A percentile compares a stretch with the other conserved stretches of the same genome.
Evolutionary conservation across 2,329 filamentous ascomycete species (phyloP).

Genomic region (Pezicula rhizophila): DNA sequence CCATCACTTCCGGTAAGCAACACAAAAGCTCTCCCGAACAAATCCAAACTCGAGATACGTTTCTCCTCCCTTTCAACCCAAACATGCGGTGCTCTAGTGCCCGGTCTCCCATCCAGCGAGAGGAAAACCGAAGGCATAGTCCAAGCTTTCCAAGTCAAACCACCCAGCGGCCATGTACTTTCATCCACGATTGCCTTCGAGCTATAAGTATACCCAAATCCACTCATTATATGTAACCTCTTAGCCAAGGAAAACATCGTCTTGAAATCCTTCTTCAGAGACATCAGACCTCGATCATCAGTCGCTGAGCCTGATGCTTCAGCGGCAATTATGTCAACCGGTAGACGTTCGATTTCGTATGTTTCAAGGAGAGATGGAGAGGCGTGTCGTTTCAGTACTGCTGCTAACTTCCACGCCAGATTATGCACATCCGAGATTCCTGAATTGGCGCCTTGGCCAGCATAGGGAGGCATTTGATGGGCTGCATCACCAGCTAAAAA

Average conservation of each 20-base stretch:
- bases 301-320: slow-evolving; percentile 6
- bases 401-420: slow-evolving; percentile 36
- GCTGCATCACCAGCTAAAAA: slow-evolving; percentile 44
- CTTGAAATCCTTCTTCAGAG: background rate
- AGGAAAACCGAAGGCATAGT: slow-evolving; percentile 21
- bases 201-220: slow-evolving; percentile 13
- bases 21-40: slow-evolving; percentile 24
- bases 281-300: slow-evolving; percentile 11
- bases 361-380: slow-evolving; percentile 27
- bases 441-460: slow-evolving; percentile 36
- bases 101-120: slow-evolving; percentile 22
- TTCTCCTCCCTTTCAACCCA: slow-evolving; percentile 21
- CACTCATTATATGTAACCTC: slow-evolving; percentile 4
- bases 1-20: slow-evolving; percentile 20
- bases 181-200: slow-evolving; percentile 3
- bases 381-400: slow-evolving; percentile 24
- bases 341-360: slow-evolving; percentile 33
- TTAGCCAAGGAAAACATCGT: background rate
- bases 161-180: slow-evolving; percentile 11
- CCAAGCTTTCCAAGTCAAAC: slow-evolving; percentile 25
- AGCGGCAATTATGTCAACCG: slow-evolving; percentile 23
- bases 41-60: slow-evolving; percentile 26
- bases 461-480: slow-evolving; percentile 40
- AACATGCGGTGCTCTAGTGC: slow-evolving; percentile 28
- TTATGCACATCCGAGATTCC: slow-evolving; percentile 34